Base-by-base conservation (phyloP, 75 land plant genomes). In the Isoetes taiwanensis region DNA sequence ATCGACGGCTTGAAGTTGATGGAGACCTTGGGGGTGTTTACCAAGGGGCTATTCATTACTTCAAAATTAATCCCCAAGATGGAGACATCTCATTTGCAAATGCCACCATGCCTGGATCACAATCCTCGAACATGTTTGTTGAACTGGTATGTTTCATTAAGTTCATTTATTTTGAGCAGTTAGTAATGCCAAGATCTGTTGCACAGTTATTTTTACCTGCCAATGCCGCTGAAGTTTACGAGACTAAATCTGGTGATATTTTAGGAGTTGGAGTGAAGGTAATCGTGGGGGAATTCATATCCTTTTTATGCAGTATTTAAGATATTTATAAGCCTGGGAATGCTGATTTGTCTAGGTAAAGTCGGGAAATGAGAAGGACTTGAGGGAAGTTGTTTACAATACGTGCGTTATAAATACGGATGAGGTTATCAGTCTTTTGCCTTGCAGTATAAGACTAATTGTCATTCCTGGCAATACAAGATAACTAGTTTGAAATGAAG, bases 61-160 rank as follows among this genome's bases (percentile, higher is more conserved):
- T 67, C 21, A 29, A 32, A 35, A 30, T 67, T 0, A 38, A 59
- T 23, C 42, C 24, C 3, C 64, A 67, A 34, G 0, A 26, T 30
- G 70, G 63, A 23, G 41, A 52, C n/a, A 30, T 67, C 33, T 52
- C 70, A 21, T 67, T 67, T 59, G 70, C 50, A 32, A 59, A 67
- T 50, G 41, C 54, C 34, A 43, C 66, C 24, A 29, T 48, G 16
- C 70, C 68, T 11, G 70, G 70, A 0, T 52, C 70, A 0, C 70
- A 59, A 29, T 67, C 70, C 26, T 67, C 70, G 24, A 67, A 67
- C 32, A 57, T 67, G 64, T 32, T 67, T 1, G 28, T 61, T 24
- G 70, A 67, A 30, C 29, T 67, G 70, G 70, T 67, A 24, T 23
- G n/a, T n/a, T n/a, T n/a, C n/a, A n/a, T n/a, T n/a, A n/a, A n/a